Evolutionary conservation across 176 grass and related monocot species (phyloP).

Genomic region (Zoysia pacifica): DNA sequence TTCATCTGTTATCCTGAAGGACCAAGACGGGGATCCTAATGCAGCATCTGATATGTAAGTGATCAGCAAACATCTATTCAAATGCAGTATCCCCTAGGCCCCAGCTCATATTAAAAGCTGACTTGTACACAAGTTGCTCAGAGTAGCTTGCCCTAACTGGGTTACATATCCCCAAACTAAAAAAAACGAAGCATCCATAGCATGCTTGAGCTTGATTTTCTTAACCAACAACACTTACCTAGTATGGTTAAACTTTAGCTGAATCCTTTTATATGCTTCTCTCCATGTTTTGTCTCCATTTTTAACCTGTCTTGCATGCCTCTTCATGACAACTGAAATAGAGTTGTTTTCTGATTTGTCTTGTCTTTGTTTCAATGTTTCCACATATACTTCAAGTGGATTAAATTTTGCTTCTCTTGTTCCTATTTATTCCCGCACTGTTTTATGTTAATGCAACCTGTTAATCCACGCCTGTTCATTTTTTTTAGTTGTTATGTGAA

Average conservation of each 20-base stretch:
- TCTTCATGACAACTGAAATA: neutral
- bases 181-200: constrained; percentile 11
- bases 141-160: neutral
- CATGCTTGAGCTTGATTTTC: constrained; percentile 4
- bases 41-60: constrained; percentile 45
- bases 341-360: neutral
- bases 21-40: constrained; percentile 37
- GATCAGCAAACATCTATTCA: neutral
- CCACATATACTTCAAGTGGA: no score
- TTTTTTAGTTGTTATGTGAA: neutral
- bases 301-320: neutral
- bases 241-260: neutral
- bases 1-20: constrained; percentile 48
- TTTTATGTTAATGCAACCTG: neutral
- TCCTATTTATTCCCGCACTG: neutral
- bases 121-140: constrained; percentile 2
- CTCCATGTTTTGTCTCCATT: neutral
- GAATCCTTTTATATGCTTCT: constrained; percentile 12
- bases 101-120: neutral
- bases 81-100: neutral
- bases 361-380: neutral
- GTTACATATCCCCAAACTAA: constrained; percentile 1
- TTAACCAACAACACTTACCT: constrained; percentile 6
- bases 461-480: neutral
- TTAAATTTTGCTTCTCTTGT: no score